Conservation (phyloP, 768 basidiomycete species). For the Russula foetens region DNA sequence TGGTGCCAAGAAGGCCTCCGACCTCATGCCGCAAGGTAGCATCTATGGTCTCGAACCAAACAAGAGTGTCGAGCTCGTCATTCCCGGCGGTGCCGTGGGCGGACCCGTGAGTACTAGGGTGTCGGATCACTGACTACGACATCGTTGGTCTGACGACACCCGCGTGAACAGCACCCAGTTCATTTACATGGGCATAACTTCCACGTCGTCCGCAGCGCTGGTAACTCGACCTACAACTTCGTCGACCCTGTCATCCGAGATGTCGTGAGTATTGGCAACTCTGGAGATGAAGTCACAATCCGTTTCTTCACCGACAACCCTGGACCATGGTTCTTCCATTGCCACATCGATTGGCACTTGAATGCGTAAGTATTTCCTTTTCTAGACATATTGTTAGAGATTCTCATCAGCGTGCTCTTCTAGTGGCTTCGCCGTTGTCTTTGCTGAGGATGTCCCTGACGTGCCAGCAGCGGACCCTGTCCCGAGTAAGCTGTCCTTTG, state of each 20-base stretch:
- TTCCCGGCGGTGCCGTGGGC: not conserved
- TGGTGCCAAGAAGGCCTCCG: conserved; percentile 25
- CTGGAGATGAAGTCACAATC: conserved; percentile 18
- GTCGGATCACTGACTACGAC: too few species aligned
- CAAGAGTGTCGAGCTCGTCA: conserved; percentile 37
- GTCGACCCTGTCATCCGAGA: conserved; percentile 39
- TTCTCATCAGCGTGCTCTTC: not conserved
- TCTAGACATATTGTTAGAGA: not conserved
- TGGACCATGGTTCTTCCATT: conserved; percentile 25
- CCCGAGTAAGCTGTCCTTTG: not conserved
- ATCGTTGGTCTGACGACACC: not conserved
- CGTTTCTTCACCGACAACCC: conserved; percentile 26
- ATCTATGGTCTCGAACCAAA: conserved; percentile 40
- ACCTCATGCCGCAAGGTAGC: conserved; percentile 41
- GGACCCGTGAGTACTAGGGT: not conserved
- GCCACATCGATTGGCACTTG: conserved; percentile 27
- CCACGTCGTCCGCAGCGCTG: conserved; percentile 15
- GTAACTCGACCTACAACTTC: conserved; percentile 13
- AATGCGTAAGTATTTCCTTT: not conserved
- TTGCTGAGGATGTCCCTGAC: conserved; percentile 8
- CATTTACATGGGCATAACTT: conserved; percentile 13
- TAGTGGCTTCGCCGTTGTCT: conserved; percentile 14
- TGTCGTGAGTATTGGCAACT: conserved; percentile 26
- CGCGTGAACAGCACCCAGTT: not conserved
- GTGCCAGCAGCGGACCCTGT: not conserved